A percentile compares a stretch with the other conserved stretches of the same genome.
phyloP scores from a whole-genome alignment of 148 eudicot species.

The Fagopyrum tataricum region DNA sequence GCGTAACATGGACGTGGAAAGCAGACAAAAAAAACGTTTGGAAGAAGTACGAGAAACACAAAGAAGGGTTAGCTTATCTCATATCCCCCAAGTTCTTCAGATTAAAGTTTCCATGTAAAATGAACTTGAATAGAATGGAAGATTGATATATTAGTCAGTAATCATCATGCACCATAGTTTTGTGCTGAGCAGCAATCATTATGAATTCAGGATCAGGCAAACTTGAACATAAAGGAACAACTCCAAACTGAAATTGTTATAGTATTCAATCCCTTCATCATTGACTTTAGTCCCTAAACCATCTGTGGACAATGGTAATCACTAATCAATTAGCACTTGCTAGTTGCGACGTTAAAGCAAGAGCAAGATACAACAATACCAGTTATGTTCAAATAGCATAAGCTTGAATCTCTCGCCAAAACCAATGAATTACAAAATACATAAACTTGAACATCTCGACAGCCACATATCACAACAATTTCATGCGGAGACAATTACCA shows the following conservation, averaged over 20 bases:
- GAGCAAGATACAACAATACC: too few species aligned
- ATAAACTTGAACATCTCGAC: not conserved
- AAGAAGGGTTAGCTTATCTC: constrained; percentile 46
- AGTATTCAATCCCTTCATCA: constrained; percentile 62
- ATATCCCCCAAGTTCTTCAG: not conserved
- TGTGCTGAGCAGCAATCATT: too few species aligned
- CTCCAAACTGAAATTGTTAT: constrained; percentile 60
- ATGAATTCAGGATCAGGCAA: constrained; percentile 55
- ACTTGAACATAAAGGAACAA: constrained; percentile 57
- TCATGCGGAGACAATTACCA: constrained; percentile 30
- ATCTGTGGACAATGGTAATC: constrained; percentile 37
- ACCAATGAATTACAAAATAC: not conserved
- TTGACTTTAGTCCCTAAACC: constrained; percentile 71
- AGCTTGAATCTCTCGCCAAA: not conserved
- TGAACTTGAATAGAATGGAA: not conserved
- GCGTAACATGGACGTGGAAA: constrained; percentile 82
- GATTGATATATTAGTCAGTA: not conserved
- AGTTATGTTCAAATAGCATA: not conserved
- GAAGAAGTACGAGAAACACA: constrained; percentile 76
- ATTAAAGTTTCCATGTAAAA: not conserved
- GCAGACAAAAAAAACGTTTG: constrained; percentile 74
- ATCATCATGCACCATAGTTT: not conserved
- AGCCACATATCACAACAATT: not conserved
- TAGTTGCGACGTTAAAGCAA: not conserved
- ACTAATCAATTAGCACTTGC: not conserved